Conservation (phyloP, 2,329 filamentous ascomycete species). For the Penicillium digitatum region DNA sequence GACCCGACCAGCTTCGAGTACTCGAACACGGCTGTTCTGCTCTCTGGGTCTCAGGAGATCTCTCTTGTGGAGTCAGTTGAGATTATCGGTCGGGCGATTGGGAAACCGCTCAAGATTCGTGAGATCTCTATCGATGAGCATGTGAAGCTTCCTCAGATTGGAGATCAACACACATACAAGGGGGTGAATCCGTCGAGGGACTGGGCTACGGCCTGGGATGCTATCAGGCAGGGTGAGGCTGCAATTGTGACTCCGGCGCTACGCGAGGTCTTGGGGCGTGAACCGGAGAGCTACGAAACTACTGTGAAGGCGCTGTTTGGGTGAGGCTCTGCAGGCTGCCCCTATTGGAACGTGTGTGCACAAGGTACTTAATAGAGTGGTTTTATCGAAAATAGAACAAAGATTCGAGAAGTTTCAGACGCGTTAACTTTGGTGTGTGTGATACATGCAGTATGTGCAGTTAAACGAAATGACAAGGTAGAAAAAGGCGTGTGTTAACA, state of each 20-base stretch:
- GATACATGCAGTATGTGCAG: background rate
- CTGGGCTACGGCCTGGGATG: slow-evolving; percentile 51
- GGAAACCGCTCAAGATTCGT: slow-evolving; percentile 32
- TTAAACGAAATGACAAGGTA: background rate
- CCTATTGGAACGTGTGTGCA: background rate
- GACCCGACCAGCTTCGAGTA: slow-evolving; percentile 31
- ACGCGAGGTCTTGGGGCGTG: slow-evolving; percentile 41
- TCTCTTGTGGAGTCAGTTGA: slow-evolving; percentile 36
- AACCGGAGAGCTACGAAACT: slow-evolving; percentile 44
- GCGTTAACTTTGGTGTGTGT: background rate
- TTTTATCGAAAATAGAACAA: background rate
- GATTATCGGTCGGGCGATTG: slow-evolving; percentile 29
- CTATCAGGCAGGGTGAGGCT: slow-evolving; percentile 44
- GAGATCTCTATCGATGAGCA: slow-evolving; percentile 45
- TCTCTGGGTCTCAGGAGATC: slow-evolving; percentile 35
- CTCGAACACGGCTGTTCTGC: slow-evolving; percentile 31
- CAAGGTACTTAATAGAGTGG: background rate
- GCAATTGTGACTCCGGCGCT: slow-evolving; percentile 42
- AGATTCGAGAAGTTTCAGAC: background rate
- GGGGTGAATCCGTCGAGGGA: slow-evolving; percentile 38
- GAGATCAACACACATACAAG: slow-evolving; percentile 36
- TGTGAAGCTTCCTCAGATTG: slow-evolving; percentile 37
- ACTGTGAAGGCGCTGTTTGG: slow-evolving; percentile 21
- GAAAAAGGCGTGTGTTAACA: background rate
- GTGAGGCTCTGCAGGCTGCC: background rate